These are phyloP conservation scores for Pyrenula massariospora DNA, from an alignment of 495 filamentous ascomycete species.

Conservation along the genomic window DNA sequence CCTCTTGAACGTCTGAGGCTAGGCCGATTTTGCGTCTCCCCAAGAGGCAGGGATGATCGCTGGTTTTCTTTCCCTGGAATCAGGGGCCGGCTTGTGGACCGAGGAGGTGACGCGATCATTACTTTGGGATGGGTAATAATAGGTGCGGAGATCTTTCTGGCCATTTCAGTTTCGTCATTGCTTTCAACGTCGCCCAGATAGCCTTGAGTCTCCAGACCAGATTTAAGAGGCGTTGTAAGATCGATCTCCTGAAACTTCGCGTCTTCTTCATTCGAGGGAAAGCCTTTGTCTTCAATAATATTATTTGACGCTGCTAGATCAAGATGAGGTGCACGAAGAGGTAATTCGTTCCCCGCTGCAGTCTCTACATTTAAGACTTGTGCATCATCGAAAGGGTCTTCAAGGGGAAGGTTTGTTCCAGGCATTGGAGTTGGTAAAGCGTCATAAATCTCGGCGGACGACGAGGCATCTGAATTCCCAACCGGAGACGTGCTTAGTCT, in stretches of 20 bases:
- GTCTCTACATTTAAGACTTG: neutral
- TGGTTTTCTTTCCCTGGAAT: neutral
- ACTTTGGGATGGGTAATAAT: neutral
- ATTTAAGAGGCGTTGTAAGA: neutral
- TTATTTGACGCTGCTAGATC: neutral
- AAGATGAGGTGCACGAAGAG: neutral
- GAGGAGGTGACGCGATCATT: neutral
- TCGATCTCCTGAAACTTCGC: neutral
- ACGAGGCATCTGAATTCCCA: neutral
- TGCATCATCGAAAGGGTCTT: neutral
- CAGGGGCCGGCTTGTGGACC: too few relatives aligned
- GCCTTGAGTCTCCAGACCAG: neutral
- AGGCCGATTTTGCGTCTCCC: neutral
- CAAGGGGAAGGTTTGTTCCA: neutral
- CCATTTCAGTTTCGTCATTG: neutral
- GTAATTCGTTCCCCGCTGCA: neutral
- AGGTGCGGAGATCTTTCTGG: neutral
- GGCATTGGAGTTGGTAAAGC: neutral
- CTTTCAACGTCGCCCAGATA: neutral
- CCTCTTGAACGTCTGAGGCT: neutral
- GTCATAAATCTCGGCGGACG: neutral
- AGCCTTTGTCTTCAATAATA: neutral
- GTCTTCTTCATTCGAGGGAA: neutral
- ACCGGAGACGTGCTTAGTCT: neutral
- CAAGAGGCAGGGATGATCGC: neutral